Conservation (phyloP, 2,329 filamentous ascomycete genomes). For the Chaetomiaceae sp. region DNA sequence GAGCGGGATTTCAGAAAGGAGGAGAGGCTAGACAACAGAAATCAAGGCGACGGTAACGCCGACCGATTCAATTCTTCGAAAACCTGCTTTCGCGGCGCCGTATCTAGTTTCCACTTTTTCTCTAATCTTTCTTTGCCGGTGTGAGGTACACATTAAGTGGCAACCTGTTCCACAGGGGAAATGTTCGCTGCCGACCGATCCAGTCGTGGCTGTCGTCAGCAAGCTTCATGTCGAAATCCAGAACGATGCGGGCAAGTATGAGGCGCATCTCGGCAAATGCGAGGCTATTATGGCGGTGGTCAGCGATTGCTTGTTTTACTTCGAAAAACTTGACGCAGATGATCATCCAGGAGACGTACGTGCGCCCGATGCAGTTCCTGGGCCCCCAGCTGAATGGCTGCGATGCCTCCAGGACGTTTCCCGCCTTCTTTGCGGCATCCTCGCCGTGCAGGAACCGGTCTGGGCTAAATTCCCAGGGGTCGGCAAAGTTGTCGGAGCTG, state of each 20-base stretch:
- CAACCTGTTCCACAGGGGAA: conserved; percentile 7
- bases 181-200: conserved; percentile 29
- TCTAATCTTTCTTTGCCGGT: neutral
- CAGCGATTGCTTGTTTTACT: too few species aligned
- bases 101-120: too few species aligned
- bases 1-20: too few species aligned
- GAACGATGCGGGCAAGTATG: conserved; percentile 40
- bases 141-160: conserved; percentile 11
- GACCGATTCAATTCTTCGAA: too few species aligned
- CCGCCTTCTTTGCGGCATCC: conserved; percentile 26
- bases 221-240: conserved; percentile 42
- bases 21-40: too few species aligned
- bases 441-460: conserved; percentile 33
- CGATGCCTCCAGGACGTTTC: conserved; percentile 25
- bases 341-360: too few species aligned
- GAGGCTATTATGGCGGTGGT: too few species aligned
- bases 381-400: conserved; percentile 39
- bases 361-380: conserved; percentile 40
- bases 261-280: conserved; percentile 47
- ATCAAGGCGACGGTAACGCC: too few species aligned
- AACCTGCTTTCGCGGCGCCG: too few species aligned
- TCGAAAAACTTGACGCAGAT: too few species aligned
- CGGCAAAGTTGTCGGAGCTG: conserved; percentile 33
- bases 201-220: conserved; percentile 32
- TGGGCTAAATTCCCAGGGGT: conserved; percentile 33